A percentile compares a stretch with the other conserved stretches of the same genome.
Conservation (phyloP, 371 early-diverging fungal species). For the Mortierella sp. region DNA sequence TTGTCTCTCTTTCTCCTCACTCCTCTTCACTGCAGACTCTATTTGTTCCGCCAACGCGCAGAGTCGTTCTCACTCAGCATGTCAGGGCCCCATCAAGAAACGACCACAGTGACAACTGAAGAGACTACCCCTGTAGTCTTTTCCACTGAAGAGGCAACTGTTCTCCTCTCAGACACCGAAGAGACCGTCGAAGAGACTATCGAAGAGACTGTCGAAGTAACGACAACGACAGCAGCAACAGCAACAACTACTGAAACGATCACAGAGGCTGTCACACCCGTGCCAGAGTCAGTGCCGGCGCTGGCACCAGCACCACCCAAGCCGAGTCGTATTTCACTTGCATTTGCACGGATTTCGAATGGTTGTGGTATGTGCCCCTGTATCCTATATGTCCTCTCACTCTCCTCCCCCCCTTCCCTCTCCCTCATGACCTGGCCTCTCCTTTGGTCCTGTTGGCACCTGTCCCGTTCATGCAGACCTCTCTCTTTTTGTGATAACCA, state of each 20-base stretch:
- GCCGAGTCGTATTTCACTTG: slow-evolving; percentile 22
- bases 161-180: background rate
- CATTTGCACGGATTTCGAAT: slow-evolving; percentile 20
- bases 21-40: background rate
- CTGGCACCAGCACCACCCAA: too few relatives aligned
- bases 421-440: too few relatives aligned
- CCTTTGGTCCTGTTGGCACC: too few relatives aligned
- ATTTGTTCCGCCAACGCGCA: too few relatives aligned
- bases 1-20: background rate
- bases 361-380: slow-evolving; percentile 24
- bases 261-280: background rate
- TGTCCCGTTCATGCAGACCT: too few relatives aligned
- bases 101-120: background rate
- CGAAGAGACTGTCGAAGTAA: slow-evolving; percentile 3
- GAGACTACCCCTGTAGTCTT: background rate
- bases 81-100: background rate
- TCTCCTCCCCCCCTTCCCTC: too few relatives aligned
- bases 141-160: background rate
- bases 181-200: background rate
- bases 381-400: too few relatives aligned
- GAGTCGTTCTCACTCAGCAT: background rate
- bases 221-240: background rate
- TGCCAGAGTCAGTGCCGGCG: too few relatives aligned
- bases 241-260: background rate
- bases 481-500: too few relatives aligned